Evolutionary conservation across 306 rosid species (phyloP), one percentile per base, ranked within the genome.

Genomic region (Rosa persica): DNA sequence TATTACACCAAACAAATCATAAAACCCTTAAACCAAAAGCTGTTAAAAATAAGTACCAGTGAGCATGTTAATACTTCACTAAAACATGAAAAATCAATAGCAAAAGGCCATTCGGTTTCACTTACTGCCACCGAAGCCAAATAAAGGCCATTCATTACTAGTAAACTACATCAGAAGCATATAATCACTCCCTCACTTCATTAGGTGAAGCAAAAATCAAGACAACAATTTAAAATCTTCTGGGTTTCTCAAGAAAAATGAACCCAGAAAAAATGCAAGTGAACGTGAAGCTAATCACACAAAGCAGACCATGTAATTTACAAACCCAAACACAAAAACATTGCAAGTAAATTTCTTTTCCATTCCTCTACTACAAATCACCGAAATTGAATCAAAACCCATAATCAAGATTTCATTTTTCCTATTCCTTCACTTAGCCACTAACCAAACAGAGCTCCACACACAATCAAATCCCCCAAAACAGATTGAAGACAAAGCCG

Each of bases 361-460:
- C 17, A 64, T 64, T 30, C 5, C 17, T 38, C 23, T 10, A 17
- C 6, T 1, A 47, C 12, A 44, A 74, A 80, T 42, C 46, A 30
- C 12, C 20, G 17, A 4, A n/a, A 80, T 52, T 4, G 5, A 71
- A 0, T 51, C 11, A 40, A 61, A 81, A 47, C 42, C 51, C 72
- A 39, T 15, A 7, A 76, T 70, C 22, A 80, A 78, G 83, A 76
- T 42, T 16, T 6, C 17, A 64, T 69, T 36, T 39, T 75, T 62
- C 6, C 12, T 11, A 62, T 79, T 23, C 66, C 17, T 58, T 23
- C 36, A 58, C 36, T 23, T 58, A 13, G 5, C 66, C 16, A 58
- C 52, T 0, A 46, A 46, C 51, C 51, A 10, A 46, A 46, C 51
- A 46, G 51, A 46, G 51, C 51, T 46, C 51, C 51, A 47, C 5